Base-by-base conservation (phyloP, 805 yeast species). In the Myxozyma neglecta region DNA sequence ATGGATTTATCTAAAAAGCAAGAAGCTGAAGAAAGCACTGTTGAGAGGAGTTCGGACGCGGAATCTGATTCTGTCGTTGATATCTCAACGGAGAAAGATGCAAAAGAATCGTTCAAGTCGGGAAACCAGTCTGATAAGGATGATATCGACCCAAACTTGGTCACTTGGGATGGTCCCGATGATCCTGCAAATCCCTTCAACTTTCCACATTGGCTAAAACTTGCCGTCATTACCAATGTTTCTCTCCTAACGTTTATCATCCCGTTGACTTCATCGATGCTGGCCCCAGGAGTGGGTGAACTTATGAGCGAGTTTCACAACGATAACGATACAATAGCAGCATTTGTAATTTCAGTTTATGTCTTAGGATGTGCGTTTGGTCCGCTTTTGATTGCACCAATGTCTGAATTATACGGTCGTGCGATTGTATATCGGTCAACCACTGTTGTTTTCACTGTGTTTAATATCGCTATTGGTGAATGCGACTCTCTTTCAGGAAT, bases 351-450 rank as follows among this genome's bases (percentile, higher is more conserved):
- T 1, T 78, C 90, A 0, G 72, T 86, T 13, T 87, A 82, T 65
- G 83, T 86, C 10, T 70, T 85, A 52, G 92, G 91, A 40, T 85
- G 87, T 61, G 92, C 88, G 0, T 73, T 83, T 14, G 92, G 91
- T 0, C 89, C 89, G 3, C 74, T 85, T 72, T 63, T 86, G 10
- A 83, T 85, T 81, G 89, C 87, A 0, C 88, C 88, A 1, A 65
- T 83, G 9, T 80, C 85, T 1, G 86, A 83, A 69, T 68, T 81
- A 60, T 77, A 84, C 70, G 92, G 93, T 13, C 77, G 93, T 69
- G 82, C 85, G 67, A 70, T 85, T 56, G 77, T 87, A 1, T 88
- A 86, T 70, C 65, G 80, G 36, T 52, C 72, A 20, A 76, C 87
- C 1, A 71, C 83, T 39, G 73, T 82, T 58, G 49, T 83, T 1